Conservation (phyloP, 2,329 filamentous ascomycete genomes). For the Sclerotinia subarctica region DNA sequence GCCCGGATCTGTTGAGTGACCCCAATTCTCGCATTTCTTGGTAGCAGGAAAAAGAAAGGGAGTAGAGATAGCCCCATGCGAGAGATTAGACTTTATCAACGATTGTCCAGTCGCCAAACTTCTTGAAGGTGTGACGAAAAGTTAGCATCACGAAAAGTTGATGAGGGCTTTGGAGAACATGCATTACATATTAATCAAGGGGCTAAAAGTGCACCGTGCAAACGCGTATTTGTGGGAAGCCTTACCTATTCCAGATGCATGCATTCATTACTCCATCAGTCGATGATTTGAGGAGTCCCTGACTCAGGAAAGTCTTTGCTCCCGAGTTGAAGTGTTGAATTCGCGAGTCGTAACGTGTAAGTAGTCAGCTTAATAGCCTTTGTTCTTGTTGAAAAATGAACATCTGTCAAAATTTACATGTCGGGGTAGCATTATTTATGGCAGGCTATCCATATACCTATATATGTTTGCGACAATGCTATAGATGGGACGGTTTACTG, state of each 20-base stretch:
- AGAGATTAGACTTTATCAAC: not conserved
- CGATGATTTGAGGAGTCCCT: conserved; percentile 11
- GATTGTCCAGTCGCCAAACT: not conserved
- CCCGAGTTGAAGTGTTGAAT: not conserved
- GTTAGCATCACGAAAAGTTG: conserved; percentile 11
- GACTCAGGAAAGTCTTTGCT: conserved; percentile 5
- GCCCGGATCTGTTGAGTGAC: conserved; percentile 27
- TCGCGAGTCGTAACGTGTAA: not conserved
- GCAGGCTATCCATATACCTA: not conserved
- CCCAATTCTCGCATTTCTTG: conserved; percentile 18
- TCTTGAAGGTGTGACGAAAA: conserved; percentile 10
- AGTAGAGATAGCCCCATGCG: conserved; percentile 8
- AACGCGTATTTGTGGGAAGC: conserved; percentile 11
- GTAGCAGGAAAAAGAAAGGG: conserved; percentile 5
- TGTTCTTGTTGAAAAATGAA: conserved; percentile 9
- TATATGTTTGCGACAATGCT: conserved; percentile 2
- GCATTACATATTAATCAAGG: conserved; percentile 20
- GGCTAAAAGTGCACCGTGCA: conserved; percentile 17
- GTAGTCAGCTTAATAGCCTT: not conserved
- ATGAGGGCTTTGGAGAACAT: conserved; percentile 9
- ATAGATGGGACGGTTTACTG: not conserved
- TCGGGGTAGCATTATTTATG: conserved; percentile 11
- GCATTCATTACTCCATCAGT: conserved; percentile 8
- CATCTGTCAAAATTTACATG: conserved; percentile 12
- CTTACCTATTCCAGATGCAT: conserved; percentile 15